These are phyloP conservation scores for Pestalotiopsis sp. DNA, from an alignment of 2,329 filamentous ascomycete species.

Conservation along the genomic window DNA sequence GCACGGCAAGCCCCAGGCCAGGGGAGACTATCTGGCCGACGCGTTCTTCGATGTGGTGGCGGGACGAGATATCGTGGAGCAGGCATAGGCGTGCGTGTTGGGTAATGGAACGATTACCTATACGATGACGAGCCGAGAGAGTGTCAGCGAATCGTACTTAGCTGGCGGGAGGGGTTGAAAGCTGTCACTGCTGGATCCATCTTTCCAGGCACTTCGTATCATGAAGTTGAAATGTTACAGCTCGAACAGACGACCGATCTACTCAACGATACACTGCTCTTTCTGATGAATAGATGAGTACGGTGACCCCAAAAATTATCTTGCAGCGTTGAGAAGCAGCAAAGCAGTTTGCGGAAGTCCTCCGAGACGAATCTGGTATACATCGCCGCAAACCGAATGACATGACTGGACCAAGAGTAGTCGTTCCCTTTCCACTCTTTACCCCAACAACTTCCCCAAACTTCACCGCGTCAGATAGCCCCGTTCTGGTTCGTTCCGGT, in stretches of 20 bases:
- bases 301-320: neutral
- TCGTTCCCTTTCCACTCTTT: neutral
- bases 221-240: too few species aligned
- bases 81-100: neutral
- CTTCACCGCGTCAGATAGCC: neutral
- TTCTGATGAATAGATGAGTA: neutral
- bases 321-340: neutral
- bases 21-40: constrained; percentile 36
- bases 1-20: constrained; percentile 36
- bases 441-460: neutral
- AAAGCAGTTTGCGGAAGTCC: neutral
- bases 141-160: too few species aligned
- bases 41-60: constrained; percentile 36
- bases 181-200: too few species aligned
- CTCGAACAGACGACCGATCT: too few species aligned
- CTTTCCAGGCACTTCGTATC: too few species aligned
- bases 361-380: neutral
- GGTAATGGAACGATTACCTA: neutral
- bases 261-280: too few species aligned
- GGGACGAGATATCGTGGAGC: constrained; percentile 21
- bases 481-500: neutral
- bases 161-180: too few species aligned
- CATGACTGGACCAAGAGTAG: neutral
- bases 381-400: neutral
- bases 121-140: too few species aligned